These are phyloP conservation scores for Pythium brachiatum DNA, from an alignment of 352 stramenopile genomes.

Conservation along the genomic window DNA sequence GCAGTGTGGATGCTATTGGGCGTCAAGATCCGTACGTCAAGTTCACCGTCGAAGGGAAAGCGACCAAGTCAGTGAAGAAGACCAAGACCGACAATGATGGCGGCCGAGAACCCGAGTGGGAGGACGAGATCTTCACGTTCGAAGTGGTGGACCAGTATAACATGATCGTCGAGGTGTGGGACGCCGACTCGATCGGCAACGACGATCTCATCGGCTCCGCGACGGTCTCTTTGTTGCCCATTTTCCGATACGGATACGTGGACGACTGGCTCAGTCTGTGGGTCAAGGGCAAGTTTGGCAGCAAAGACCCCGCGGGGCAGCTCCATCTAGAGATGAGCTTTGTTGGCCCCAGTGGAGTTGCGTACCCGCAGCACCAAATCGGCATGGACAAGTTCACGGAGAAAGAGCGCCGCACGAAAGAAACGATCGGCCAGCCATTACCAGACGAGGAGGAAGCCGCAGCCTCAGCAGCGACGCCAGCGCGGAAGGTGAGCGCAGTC, in stretches of 20 bases:
- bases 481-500: conserved; percentile 27
- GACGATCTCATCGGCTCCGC: conserved; percentile 88
- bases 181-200: conserved; percentile 89
- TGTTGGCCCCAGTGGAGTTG: conserved; percentile 66
- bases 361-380: conserved; percentile 90
- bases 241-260: conserved; percentile 87
- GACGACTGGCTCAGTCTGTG: conserved; percentile 90
- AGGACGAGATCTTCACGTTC: conserved; percentile 77
- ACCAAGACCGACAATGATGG: conserved; percentile 89
- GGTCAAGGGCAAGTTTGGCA: conserved; percentile 85
- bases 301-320: conserved; percentile 80
- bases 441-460: conserved; percentile 19
- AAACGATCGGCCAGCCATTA: conserved; percentile 34
- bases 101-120: conserved; percentile 82
- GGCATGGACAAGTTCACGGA: conserved; percentile 73
- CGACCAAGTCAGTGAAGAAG: conserved; percentile 68
- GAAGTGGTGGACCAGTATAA: conserved; percentile 93
- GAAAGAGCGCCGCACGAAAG: conserved; percentile 71
- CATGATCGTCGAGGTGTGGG: conserved; percentile 88
- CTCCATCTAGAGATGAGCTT: conserved; percentile 89
- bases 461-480: conserved; percentile 19
- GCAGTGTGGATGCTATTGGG: conserved; percentile 72
- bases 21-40: conserved; percentile 80
- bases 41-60: conserved; percentile 68
- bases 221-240: conserved; percentile 83